Conservation (phyloP, 2,329 filamentous ascomycete genomes). For the Pseudocercospora cruenta region DNA sequence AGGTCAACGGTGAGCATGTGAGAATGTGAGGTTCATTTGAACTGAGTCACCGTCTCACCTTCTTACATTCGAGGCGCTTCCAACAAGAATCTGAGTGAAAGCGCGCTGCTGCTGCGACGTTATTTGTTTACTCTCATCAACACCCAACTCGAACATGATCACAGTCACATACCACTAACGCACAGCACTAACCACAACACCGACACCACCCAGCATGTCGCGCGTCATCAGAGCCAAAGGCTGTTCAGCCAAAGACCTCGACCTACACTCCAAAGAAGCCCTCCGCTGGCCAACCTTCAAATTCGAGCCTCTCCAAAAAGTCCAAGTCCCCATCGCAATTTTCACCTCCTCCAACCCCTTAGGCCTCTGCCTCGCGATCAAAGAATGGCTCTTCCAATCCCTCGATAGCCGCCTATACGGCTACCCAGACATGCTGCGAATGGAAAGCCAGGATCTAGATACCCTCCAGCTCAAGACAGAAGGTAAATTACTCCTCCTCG, state of each 20-base stretch:
- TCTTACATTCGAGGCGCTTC: not conserved
- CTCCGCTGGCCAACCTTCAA: conserved; percentile 21
- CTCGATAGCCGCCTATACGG: not conserved
- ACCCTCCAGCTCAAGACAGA: conserved; percentile 11
- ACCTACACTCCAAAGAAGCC: conserved; percentile 26
- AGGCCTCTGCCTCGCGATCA: conserved; percentile 21
- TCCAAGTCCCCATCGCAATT: conserved; percentile 25
- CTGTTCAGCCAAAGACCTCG: conserved; percentile 18
- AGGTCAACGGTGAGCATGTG: not conserved
- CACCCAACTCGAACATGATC: not conserved
- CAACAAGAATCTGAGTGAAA: not conserved
- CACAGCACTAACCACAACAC: not conserved
- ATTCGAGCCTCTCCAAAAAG: conserved; percentile 15
- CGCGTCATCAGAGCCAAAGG: not conserved
- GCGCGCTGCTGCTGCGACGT: not conserved
- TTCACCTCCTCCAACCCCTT: conserved; percentile 20
- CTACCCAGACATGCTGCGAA: conserved; percentile 17
- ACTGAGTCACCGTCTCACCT: not conserved
- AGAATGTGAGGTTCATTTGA: not conserved
- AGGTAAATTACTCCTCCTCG: conserved; percentile 25
- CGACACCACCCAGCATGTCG: not conserved
- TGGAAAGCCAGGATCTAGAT: conserved; percentile 29
- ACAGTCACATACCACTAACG: not conserved
- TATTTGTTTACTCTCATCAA: not conserved
- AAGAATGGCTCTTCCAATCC: conserved; percentile 21